Conservation (phyloP, 139 green algal genomes). For the Trebouxia sp. region DNA sequence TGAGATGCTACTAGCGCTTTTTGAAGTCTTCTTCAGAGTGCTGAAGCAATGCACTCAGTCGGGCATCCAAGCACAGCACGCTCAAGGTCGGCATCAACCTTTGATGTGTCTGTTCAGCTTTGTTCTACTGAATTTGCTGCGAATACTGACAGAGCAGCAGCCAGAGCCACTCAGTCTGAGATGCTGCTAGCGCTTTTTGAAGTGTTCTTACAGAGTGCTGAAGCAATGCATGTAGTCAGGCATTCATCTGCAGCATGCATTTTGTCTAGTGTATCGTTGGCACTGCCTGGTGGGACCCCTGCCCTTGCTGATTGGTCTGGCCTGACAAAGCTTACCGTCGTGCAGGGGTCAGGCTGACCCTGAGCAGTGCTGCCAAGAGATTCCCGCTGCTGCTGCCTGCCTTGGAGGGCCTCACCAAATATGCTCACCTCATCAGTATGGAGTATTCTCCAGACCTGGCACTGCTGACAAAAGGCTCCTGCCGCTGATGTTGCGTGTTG, state of each 20-base stretch:
- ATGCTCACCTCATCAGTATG: slow-evolving; percentile 77
- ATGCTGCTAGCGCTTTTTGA: slow-evolving; percentile 82
- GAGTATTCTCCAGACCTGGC: slow-evolving; percentile 82
- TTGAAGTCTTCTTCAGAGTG: slow-evolving; percentile 79
- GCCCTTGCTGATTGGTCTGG: too few species aligned
- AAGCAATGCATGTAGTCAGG: slow-evolving; percentile 61
- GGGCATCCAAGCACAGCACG: slow-evolving; percentile 1
- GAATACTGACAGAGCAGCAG: slow-evolving; percentile 5
- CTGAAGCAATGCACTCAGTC: slow-evolving; percentile 67
- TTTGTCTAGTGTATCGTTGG: too few species aligned
- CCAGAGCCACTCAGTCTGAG: slow-evolving; percentile 30
- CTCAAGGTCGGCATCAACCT: slow-evolving; percentile 23
- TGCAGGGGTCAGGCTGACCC: slow-evolving; percentile 22
- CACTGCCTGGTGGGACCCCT: too few species aligned
- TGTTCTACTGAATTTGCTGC: too few species aligned
- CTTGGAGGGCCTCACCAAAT: slow-evolving; percentile 66
- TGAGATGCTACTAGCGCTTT: slow-evolving; percentile 71
- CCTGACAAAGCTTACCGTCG: too few species aligned
- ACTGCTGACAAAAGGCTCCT: too few species aligned
- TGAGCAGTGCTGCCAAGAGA: slow-evolving; percentile 4
- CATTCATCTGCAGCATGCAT: background rate
- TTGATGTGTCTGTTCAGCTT: too few species aligned
- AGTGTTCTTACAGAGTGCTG: slow-evolving; percentile 73
- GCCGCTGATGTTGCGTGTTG: too few species aligned
- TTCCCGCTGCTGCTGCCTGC: slow-evolving; percentile 74